Evolutionary conservation across 495 filamentous ascomycete species (phyloP), one percentile per base, ranked within the genome.

Genomic region (Chaetomidium leptoderma): DNA sequence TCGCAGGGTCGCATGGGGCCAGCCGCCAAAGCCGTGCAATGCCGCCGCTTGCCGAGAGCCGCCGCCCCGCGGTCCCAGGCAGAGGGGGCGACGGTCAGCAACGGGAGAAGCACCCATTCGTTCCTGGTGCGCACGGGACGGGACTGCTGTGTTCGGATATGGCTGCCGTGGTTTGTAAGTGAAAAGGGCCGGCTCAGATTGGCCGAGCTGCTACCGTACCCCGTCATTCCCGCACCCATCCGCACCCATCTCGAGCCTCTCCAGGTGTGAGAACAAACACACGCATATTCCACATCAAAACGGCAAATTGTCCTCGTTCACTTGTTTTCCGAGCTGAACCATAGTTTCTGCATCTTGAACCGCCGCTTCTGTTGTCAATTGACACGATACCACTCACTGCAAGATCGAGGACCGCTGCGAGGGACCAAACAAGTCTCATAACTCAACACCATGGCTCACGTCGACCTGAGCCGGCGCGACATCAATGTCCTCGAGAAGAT

Each of bases 401-500:
- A n/a, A n/a, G n/a, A n/a, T n/a, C n/a, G 16, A 32, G 17, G 17
- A 45, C 13, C 23, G 19, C 27, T n/a, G 27, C 29, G 42, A 16
- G 29, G 13, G 23, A 27, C 43, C 43, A 16, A 9, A 4, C 2
- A 23, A 2, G 9, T 8, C 42, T 3, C 42, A 23, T 2, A 29
- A 44, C 24, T 17, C 42, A 37, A 65, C 47, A 72, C 62, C 27
- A 80, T 85, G 77, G 62, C 75, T 23, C 62, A 75, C 36, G 54
- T 77, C 68, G 66, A 76, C 33, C 83, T 95, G 27, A 86, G 85
- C 53, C 70, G 71, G 26, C 86, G 87, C 64, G 90, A 95, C 71
- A 70, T 83, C 58, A 78, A 83, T 33, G 82, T 92, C 58, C 83
- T 93, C 40, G 76, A 85, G 62, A 86, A 88, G 52, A 86, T 95